phyloP scores from a whole-genome alignment of 345 rosid species.

The Syzygium oleosum region DNA sequence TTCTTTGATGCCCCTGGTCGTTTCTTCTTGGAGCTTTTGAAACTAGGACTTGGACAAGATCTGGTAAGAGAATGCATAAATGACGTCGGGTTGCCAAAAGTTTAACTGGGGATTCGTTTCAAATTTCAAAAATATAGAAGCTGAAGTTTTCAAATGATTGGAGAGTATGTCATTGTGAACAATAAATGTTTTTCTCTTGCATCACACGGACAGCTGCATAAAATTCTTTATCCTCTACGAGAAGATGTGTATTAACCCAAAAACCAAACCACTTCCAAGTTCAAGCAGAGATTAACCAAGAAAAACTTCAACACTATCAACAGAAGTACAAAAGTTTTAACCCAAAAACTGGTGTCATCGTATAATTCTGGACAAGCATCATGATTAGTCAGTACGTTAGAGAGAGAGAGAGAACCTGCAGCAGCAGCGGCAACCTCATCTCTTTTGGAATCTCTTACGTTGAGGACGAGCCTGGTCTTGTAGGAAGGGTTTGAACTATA shows the following conservation, averaged over 20 bases:
- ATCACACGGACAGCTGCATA: neutral
- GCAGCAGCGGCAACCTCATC: neutral
- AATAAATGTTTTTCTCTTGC: neutral
- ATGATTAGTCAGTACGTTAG: neutral
- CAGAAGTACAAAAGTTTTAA: neutral
- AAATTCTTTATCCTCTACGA: neutral
- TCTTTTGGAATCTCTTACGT: neutral
- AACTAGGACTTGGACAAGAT: neutral
- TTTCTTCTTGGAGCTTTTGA: neutral
- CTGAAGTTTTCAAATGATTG: neutral
- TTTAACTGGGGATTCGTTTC: neutral
- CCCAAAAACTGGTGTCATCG: neutral
- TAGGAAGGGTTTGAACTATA: neutral
- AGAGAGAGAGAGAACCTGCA: neutral
- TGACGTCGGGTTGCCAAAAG: neutral
- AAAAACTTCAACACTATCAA: neutral
- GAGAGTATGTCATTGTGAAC: neutral
- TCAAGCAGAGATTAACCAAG: neutral
- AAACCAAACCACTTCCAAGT: neutral
- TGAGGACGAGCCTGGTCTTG: neutral
- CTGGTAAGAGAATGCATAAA: neutral
- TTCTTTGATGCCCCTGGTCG: neutral
- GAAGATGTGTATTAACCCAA: neutral
- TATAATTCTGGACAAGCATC: neutral
- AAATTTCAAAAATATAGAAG: neutral